Evolutionary conservation across 2,329 filamentous ascomycete genomes (phyloP).

Genomic region (Beauveria varroae): DNA sequence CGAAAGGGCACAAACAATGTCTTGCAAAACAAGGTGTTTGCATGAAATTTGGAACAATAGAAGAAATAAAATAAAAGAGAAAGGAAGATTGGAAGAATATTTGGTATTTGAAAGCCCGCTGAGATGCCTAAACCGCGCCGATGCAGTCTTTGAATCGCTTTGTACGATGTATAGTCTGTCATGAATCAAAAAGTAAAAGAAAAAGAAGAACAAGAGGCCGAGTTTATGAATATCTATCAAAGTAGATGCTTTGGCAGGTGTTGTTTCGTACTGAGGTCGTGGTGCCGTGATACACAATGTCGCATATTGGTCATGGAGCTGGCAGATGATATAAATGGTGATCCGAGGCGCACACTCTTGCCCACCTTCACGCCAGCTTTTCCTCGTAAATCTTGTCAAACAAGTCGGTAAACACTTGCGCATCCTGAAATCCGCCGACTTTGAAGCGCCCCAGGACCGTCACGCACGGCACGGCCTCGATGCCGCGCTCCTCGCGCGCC

Average conservation of each 20-base stretch:
- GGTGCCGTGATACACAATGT: neutral
- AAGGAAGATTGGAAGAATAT: neutral
- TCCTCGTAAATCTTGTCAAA: conserved; percentile 49
- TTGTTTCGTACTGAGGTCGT: neutral
- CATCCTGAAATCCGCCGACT: conserved; percentile 64
- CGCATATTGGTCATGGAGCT: neutral
- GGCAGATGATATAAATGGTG: too few species aligned
- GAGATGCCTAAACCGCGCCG: neutral
- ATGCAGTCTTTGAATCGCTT: neutral
- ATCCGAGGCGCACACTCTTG: too few species aligned
- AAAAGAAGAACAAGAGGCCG: too few species aligned
- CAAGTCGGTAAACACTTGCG: conserved; percentile 54
- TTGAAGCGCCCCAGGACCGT: conserved; percentile 61
- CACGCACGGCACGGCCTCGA: conserved; percentile 67
- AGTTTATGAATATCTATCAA: too few species aligned
- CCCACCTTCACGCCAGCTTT: neutral
- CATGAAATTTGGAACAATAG: too few species aligned
- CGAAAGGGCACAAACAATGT: too few species aligned
- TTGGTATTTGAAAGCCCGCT: too few species aligned
- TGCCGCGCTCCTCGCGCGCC: conserved; percentile 22
- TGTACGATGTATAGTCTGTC: neutral
- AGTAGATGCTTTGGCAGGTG: neutral
- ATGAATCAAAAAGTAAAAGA: neutral
- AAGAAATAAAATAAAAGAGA: neutral
- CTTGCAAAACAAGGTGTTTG: too few species aligned